Conservation (phyloP, 495 filamentous ascomycete species). For the Penicillium samsonianum region DNA sequence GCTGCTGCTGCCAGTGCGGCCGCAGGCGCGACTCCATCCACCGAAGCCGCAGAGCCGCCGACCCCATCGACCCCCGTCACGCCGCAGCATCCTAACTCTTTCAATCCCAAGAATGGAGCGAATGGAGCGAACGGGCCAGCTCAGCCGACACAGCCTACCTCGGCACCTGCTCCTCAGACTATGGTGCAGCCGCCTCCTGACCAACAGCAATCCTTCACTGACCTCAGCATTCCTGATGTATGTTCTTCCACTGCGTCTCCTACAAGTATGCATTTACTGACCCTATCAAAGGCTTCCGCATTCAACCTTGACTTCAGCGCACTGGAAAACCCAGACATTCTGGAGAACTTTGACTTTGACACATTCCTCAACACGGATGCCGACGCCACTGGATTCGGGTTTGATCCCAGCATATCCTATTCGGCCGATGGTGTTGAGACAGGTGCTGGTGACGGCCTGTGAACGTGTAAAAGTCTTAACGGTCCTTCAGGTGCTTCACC, state of each 20-base stretch:
- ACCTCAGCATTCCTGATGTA: conserved; percentile 46
- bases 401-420: conserved; percentile 50
- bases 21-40: conserved; percentile 66
- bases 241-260: conserved; percentile 19
- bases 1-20: conserved; percentile 59
- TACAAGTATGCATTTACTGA: conserved; percentile 26
- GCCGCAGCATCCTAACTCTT: conserved; percentile 68
- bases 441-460: conserved; percentile 48
- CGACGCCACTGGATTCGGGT: conserved; percentile 51
- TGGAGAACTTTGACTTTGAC: conserved; percentile 95
- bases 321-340: conserved; percentile 65
- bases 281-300: conserved; percentile 26
- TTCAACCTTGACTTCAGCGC: conserved; percentile 63
- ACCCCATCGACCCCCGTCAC: conserved; percentile 86
- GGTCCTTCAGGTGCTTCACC: conserved; percentile 42
- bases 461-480: conserved; percentile 40
- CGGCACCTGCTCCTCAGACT: conserved; percentile 42
- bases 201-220: conserved; percentile 40
- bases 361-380: conserved; percentile 77
- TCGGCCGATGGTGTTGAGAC: conserved; percentile 53
- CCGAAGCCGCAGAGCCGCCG: conserved; percentile 69
- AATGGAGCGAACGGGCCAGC: conserved; percentile 54
- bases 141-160: conserved; percentile 38
- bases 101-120: conserved; percentile 54
- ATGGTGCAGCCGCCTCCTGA: conserved; percentile 51